These are phyloP conservation scores for Allium fistulosum DNA, from an alignment of 106 monocot species.

Conservation along the genomic window DNA sequence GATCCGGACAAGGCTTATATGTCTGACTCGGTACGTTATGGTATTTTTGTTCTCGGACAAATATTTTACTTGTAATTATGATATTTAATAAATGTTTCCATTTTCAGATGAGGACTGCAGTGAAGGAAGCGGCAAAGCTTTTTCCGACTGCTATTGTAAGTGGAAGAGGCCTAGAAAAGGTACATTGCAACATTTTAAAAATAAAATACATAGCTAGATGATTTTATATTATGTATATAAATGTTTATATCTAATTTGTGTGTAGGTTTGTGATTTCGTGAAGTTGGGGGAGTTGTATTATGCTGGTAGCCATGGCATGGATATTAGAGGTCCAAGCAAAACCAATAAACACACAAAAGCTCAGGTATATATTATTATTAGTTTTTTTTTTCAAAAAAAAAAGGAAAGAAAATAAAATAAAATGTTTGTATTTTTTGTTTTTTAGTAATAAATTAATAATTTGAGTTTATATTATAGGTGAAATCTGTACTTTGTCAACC, in stretches of 20 bases:
- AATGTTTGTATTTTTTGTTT: not conserved
- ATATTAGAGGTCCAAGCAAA: conserved; percentile 40
- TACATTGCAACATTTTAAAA: not conserved
- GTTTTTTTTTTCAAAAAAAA: not conserved
- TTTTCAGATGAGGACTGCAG: conserved; percentile 8
- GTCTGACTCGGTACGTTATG: conserved; percentile 36
- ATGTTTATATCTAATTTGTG: not conserved
- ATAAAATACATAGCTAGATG: not conserved
- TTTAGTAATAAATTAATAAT: not conserved
- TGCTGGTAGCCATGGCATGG: conserved; percentile 22
- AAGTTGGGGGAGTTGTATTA: conserved; percentile 15
- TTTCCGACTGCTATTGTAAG: conserved; percentile 19
- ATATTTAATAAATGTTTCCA: not conserved
- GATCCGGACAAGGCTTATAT: conserved; percentile 76
- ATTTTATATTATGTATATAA: not conserved
- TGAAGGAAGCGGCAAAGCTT: conserved; percentile 5
- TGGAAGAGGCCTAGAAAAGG: conserved; percentile 13
- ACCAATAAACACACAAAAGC: not conserved
- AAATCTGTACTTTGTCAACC: conserved; percentile 38
- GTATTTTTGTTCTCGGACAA: not conserved
- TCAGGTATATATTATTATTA: not conserved
- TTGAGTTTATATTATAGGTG: conserved; percentile 1
- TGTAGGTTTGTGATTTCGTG: conserved; percentile 14
- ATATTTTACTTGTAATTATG: not conserved
- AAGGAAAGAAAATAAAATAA: no score